Evolutionary conservation across 805 yeast species (phyloP), one percentile per base, ranked within the genome.

Genomic region (Yarrowia deformans): DNA sequence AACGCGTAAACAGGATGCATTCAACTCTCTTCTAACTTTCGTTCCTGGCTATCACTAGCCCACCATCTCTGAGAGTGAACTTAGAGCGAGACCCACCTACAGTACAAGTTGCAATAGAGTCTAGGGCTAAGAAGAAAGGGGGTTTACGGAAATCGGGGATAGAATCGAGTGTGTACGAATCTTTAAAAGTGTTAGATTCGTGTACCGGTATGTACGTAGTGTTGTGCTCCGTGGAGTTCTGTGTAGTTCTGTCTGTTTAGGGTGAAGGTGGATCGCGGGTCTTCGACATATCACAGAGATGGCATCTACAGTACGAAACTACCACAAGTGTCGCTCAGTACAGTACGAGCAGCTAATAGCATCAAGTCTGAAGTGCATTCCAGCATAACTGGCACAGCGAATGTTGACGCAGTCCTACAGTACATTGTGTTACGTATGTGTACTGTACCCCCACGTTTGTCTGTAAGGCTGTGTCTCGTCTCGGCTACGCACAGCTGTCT

Each of bases 1-100:
- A 54, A 54, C 43, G 43, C 56, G 43, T 54, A 54, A 54, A 54
- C 58, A 54, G 37, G 43, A 54, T 34, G 18, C 43, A 43, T 40
- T 54, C 58, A 54, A 54, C 58, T 54, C 34, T 55, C 37, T 39
- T 55, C 46, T 40, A 40, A 23, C 61, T 55, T 55, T 34, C 23
- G 61, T 55, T 23, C 61, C 61, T 55, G 61, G 35, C 46, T 29
- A 55, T 55, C 61, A 52, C 58, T 32, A 29, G 40, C 42, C 40
- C 58, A 52, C 32, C 18, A 49, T 49, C 29, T 16, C 23, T 37
- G 43, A 52, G 12, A 54, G 34, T 23, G 46, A 54, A 54, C 58
- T n/a, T 54, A 7, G 56, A 50, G 34, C 18, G 10, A 18, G 43
- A 32, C 16, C 37, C 8, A 32, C 18, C 42, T 54, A 23, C 29